phyloP scores from a whole-genome alignment of 2,329 filamentous ascomycete genomes.

The Fusarium pseudoanthophilum region DNA sequence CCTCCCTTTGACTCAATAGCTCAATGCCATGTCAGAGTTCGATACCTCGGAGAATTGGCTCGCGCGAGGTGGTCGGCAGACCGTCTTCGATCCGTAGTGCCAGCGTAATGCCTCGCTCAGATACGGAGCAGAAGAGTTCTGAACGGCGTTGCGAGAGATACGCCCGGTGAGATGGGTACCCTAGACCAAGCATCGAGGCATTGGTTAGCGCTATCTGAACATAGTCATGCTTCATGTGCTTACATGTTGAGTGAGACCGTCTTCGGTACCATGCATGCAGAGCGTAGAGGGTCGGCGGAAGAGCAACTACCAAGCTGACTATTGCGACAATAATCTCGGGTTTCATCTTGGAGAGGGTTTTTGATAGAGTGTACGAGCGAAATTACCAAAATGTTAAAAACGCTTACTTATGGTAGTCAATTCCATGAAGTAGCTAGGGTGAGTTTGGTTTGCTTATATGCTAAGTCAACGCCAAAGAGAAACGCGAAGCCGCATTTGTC shows the following conservation, averaged over 20 bases:
- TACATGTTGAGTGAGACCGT: accelerated
- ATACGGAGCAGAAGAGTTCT: accelerated
- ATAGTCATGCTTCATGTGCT: accelerated
- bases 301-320: neutral
- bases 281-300: accelerated
- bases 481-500: no score
- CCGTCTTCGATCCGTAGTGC: accelerated
- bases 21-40: accelerated
- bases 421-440: accelerated
- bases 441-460: neutral
- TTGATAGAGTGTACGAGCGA: no score
- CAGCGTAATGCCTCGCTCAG: neutral
- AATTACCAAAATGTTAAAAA: no score
- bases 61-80: accelerated
- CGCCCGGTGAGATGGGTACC: no score
- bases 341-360: neutral
- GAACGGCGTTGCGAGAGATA: neutral
- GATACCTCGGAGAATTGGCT: accelerated
- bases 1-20: accelerated
- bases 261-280: neutral
- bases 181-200: neutral
- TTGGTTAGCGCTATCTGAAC: accelerated
- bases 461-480: no score
- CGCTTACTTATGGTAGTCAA: no score
- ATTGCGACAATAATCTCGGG: neutral